Conservation (phyloP, 116 monocot species). For the Thalassia testudinum region DNA sequence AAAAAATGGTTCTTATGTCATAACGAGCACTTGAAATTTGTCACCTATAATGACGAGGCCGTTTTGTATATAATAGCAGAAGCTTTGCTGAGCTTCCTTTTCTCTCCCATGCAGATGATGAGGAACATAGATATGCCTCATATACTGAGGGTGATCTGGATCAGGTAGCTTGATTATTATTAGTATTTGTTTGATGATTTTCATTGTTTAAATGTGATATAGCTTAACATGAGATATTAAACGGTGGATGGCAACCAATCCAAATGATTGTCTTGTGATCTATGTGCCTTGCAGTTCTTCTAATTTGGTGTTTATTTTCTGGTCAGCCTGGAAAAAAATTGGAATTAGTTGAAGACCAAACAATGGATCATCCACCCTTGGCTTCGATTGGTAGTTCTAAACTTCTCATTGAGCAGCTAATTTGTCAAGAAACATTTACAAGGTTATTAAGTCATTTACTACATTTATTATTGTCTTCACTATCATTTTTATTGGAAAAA, state of each 20-base stretch:
- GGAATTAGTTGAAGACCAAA: conserved; percentile 6
- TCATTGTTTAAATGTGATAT: too few relatives aligned
- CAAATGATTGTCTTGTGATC: too few relatives aligned
- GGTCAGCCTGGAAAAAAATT: conserved; percentile 12
- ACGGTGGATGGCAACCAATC: too few relatives aligned
- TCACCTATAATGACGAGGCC: neutral
- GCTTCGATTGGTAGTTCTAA: conserved; percentile 12
- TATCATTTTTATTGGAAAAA: too few relatives aligned
- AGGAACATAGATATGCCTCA: conserved; percentile 11
- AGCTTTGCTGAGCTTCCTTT: too few relatives aligned
- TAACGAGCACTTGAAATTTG: neutral
- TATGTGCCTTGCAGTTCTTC: neutral
- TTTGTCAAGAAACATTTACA: conserved; percentile 31
- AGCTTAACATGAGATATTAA: too few relatives aligned
- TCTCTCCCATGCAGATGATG: conserved; percentile 1
- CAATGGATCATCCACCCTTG: conserved; percentile 6
- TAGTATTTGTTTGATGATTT: too few relatives aligned
- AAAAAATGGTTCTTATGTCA: too few relatives aligned
- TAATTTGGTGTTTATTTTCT: neutral
- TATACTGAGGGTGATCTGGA: conserved; percentile 10
- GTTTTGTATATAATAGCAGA: too few relatives aligned
- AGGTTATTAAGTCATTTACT: conserved; percentile 6
- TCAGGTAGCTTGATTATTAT: conserved; percentile 13
- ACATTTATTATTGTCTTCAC: too few relatives aligned
- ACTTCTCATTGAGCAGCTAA: conserved; percentile 15